These are phyloP conservation scores for Megacollybia marginata DNA, from an alignment of 768 basidiomycete genomes.

Conservation along the genomic window DNA sequence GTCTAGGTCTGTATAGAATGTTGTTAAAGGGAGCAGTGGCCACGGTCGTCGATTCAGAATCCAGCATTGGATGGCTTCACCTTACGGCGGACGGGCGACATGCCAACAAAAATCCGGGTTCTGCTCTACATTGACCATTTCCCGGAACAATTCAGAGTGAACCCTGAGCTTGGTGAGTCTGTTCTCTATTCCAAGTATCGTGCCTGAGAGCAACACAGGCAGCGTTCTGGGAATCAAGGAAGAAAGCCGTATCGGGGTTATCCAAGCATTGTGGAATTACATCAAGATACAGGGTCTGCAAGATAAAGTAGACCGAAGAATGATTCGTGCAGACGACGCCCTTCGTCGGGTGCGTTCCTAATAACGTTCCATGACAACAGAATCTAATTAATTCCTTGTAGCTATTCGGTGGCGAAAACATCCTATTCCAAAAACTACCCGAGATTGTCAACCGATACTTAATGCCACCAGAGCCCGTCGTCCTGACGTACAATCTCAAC, in stretches of 20 bases:
- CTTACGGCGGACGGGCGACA: conserved; percentile 73
- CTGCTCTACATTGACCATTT: conserved; percentile 81
- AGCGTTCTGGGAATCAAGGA: conserved; percentile 74
- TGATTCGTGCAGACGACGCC: conserved; percentile 62
- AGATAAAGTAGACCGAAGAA: conserved; percentile 71
- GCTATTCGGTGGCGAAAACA: conserved; percentile 66
- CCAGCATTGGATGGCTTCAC: conserved; percentile 82
- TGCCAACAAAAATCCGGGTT: conserved; percentile 70
- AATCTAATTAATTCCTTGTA: conserved; percentile 15
- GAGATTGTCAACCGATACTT: conserved; percentile 82
- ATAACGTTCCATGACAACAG: background rate
- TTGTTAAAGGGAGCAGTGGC: conserved; percentile 41
- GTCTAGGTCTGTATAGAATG: background rate
- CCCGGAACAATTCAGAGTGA: conserved; percentile 80
- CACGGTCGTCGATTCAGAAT: conserved; percentile 45
- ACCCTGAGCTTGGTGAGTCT: conserved; percentile 60
- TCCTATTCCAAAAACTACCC: conserved; percentile 75
- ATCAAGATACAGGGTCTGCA: conserved; percentile 80
- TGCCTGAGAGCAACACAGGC: conserved; percentile 24
- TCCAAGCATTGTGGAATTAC: conserved; percentile 87
- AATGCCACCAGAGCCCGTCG: conserved; percentile 67
- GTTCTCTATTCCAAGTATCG: conserved; percentile 2
- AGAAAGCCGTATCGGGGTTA: conserved; percentile 72
- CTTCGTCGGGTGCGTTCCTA: conserved; percentile 46
- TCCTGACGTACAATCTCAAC: conserved; percentile 71